Evolutionary conservation across 2,329 filamentous ascomycete genomes (phyloP).

Genomic region (Trichoderma sp.): DNA sequence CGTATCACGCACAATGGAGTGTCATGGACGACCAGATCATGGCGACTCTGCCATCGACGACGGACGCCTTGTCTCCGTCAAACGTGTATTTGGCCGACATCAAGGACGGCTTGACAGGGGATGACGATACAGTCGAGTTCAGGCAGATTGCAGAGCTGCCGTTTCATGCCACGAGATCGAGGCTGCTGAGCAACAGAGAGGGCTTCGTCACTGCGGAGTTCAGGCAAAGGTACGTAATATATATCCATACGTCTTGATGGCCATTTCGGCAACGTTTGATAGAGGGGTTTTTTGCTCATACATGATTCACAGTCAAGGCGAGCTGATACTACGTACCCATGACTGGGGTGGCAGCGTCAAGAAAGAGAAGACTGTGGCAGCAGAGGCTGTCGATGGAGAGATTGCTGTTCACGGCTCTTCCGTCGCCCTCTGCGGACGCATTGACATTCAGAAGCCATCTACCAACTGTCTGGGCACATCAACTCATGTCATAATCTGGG

Average conservation of each 20-base stretch:
- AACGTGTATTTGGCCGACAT: background rate
- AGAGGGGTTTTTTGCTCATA: too few species aligned
- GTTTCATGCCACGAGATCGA: slow-evolving; percentile 4
- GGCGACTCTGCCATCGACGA: background rate
- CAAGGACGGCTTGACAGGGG: background rate
- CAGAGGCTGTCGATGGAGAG: background rate
- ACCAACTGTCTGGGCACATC: background rate
- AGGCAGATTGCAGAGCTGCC: background rate
- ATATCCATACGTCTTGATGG: background rate
- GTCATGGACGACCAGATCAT: slow-evolving; percentile 26
- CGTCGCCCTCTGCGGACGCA: background rate
- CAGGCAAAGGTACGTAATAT: background rate
- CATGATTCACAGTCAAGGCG: background rate
- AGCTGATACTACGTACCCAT: background rate
- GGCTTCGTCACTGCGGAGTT: slow-evolving; percentile 17
- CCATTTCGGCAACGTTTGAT: background rate
- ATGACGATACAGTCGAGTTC: slow-evolving; percentile 1
- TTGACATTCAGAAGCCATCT: background rate
- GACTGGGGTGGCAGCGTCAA: background rate
- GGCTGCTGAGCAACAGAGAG: slow-evolving; percentile 12
- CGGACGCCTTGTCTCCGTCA: background rate
- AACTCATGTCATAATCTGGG: slow-evolving; percentile 3
- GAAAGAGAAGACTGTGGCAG: background rate
- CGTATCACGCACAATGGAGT: slow-evolving; percentile 11
- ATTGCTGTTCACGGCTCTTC: slow-evolving; percentile 2